These are phyloP conservation scores for Nannochloropsis salina DNA, from an alignment of 108 stramenopile species.

Conservation along the genomic window DNA sequence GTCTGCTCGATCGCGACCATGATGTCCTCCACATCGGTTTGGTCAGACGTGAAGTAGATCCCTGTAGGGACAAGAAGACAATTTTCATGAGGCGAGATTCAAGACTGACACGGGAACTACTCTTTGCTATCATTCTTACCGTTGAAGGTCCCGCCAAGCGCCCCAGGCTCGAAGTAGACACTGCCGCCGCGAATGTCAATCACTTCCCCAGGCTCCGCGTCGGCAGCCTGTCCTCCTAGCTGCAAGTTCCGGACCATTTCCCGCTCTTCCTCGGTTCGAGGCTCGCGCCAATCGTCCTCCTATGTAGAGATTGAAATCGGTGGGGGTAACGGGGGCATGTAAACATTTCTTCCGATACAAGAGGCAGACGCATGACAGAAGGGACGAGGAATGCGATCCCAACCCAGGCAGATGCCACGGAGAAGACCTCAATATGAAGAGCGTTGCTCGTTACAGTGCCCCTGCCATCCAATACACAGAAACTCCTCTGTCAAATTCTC, in stretches of 20 bases:
- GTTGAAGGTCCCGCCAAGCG: background rate
- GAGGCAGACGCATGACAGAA: too few relatives aligned
- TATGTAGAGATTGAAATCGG: background rate
- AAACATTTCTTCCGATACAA: too few relatives aligned
- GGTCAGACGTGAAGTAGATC: background rate
- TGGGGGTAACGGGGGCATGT: too few relatives aligned
- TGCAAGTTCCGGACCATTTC: background rate
- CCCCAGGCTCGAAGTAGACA: background rate
- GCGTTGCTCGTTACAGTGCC: too few relatives aligned
- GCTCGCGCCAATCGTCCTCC: background rate
- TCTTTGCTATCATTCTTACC: background rate
- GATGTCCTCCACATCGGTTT: background rate
- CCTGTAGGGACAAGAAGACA: background rate
- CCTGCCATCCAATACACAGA: too few relatives aligned
- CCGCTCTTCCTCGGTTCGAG: background rate
- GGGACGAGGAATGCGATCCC: too few relatives aligned
- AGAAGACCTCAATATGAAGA: too few relatives aligned
- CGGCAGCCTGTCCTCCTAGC: background rate
- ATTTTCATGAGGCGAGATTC: background rate
- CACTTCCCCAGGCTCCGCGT: background rate
- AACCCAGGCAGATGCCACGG: too few relatives aligned
- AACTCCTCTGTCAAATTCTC: background rate
- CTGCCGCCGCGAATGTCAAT: constrained; percentile 10
- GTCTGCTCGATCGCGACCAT: background rate
- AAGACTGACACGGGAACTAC: background rate